These are phyloP conservation scores for Myriosclerotinia duriaeana DNA, from an alignment of 2,329 filamentous ascomycete species.

Conservation along the genomic window DNA sequence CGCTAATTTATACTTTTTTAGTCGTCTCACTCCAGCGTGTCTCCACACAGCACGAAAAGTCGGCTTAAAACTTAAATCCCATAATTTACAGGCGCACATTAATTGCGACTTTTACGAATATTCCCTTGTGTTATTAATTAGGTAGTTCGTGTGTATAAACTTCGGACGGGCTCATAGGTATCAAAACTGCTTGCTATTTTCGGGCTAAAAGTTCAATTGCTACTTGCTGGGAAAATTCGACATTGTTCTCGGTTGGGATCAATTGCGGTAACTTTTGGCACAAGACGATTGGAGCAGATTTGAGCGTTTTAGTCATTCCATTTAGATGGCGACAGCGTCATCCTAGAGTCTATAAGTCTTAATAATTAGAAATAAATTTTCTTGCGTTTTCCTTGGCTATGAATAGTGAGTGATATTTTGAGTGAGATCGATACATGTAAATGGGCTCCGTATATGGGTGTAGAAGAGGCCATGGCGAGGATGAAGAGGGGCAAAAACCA, in stretches of 20 bases:
- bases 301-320: conserved; percentile 24
- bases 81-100: conserved; percentile 22
- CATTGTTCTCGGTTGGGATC: conserved; percentile 4
- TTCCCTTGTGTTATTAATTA: conserved; percentile 24
- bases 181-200: conserved; percentile 23
- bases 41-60: conserved; percentile 90
- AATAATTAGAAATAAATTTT: conserved; percentile 21
- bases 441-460: no score
- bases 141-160: conserved; percentile 22
- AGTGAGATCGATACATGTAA: no score
- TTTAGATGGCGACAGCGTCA: conserved; percentile 20
- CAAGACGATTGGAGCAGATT: conserved; percentile 22
- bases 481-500: no score
- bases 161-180: conserved; percentile 19
- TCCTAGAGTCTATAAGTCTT: conserved; percentile 22
- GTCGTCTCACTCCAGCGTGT: conserved; percentile 88
- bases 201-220: conserved; percentile 18
- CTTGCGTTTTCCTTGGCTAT: not conserved
- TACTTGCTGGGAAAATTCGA: conserved; percentile 16
- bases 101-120: conserved; percentile 20
- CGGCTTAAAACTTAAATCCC: conserved; percentile 52
- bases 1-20: conserved; percentile 53
- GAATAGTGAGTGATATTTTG: not conserved
- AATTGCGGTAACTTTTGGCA: conserved; percentile 18
- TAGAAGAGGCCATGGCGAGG: no score